Evolutionary conservation across 2,329 filamentous ascomycete species (phyloP), one percentile per base, ranked within the genome.

Genomic region (Colletotrichum horii): DNA sequence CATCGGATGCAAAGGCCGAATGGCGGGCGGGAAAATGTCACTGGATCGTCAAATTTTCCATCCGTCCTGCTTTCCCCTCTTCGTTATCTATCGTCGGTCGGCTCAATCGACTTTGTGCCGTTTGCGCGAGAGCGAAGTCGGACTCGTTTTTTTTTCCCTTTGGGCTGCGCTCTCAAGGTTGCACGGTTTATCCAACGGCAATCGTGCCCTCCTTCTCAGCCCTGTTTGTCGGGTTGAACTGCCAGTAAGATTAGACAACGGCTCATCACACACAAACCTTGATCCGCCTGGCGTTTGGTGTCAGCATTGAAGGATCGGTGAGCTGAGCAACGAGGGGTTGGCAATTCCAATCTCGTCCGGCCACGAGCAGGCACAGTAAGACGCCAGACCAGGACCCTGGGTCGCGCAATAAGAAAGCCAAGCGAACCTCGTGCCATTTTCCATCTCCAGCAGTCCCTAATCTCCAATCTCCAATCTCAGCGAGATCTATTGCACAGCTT

Each of bases 391-490:
- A 43, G 69, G 69, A 38, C 24, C 69, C 55, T 56, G 52, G 55
- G n/a, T 30, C 55, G 48, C 34, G 28, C 48, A 36, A 30, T 15
- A 22, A 19, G 24, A 36, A 58, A 26, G 73, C 62, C 73, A 72
- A 72, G 73, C 38, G 55, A 43, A 19, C 36, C 26, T 72, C 30
- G 56, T 72, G 69, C 69, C 52, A 72, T 72, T 22, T 62, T 24
- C 43, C 71, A 56, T 69, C 56, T 56, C 22, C 58, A 62, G 58
- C 36, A 32, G 19, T 56, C 70, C 34, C 58, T 62, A 72, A 75
- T 73, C 73, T 73, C 73, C 55, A 72, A 73, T 67, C 61, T 55
- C 62, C 16, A 75, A 55, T 66, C 69, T 43, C 22, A 56, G 64
- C 26, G 36, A 72, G 73, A 73, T 75, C 69, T 55, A 52, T 70